Conservation (phyloP, 345 rosid species). For the Eucalyptus sp. region DNA sequence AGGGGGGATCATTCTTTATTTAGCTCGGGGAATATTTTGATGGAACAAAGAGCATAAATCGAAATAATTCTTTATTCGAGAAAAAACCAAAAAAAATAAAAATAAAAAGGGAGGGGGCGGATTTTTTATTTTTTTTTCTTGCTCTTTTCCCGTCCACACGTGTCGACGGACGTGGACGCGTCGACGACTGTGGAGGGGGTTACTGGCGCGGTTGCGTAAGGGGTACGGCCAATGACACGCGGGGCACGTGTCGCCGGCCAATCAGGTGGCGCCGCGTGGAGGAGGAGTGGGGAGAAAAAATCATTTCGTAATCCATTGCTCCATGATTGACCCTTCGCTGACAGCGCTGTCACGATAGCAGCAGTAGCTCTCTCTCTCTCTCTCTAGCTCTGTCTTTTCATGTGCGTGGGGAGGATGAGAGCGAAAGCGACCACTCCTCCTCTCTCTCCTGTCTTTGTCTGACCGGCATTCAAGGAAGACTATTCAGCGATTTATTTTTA, state of each 20-base stretch:
- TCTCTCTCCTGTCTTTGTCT: slow-evolving; percentile 10
- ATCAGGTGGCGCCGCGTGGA: neutral
- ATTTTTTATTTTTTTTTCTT: too few species aligned
- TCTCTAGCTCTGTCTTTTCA: slow-evolving; percentile 14
- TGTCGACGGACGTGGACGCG: slow-evolving; percentile 12
- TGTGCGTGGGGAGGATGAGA: neutral
- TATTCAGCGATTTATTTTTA: neutral
- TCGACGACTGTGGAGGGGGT: neutral
- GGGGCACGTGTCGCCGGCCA: neutral
- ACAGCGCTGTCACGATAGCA: slow-evolving; percentile 26
- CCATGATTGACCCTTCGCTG: slow-evolving; percentile 62
- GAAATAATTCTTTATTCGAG: neutral
- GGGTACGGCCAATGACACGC: slow-evolving; percentile 24
- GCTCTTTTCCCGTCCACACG: slow-evolving; percentile 4
- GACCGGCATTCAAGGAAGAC: slow-evolving; percentile 28
- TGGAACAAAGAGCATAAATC: slow-evolving; percentile 13
- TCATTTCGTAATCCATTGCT: slow-evolving; percentile 60
- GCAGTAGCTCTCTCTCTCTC: neutral
- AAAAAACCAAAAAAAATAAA: neutral
- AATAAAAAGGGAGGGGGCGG: too few species aligned
- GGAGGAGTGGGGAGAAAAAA: neutral
- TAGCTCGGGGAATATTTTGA: neutral
- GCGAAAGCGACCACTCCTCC: slow-evolving; percentile 33
- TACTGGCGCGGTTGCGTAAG: neutral
- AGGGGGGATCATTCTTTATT: neutral